Evolutionary conservation across 805 yeast species (phyloP).

Genomic region (Grigorovia yakushimaensis): DNA sequence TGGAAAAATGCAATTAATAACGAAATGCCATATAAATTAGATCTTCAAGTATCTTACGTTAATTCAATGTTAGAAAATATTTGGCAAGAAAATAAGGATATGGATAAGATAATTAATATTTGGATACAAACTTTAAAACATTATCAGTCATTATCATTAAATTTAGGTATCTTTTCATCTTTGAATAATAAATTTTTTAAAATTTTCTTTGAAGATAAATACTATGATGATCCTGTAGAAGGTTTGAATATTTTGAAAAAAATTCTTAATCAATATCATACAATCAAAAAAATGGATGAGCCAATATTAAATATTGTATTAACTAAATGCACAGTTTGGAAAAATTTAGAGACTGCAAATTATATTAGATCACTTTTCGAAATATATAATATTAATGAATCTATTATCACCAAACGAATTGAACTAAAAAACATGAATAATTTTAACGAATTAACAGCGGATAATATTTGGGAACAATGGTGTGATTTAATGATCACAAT

Average conservation of each 20-base stretch:
- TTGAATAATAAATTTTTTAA: slow-evolving; percentile 56
- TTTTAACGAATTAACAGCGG: slow-evolving; percentile 30
- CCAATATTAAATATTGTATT: slow-evolving; percentile 65
- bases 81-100: slow-evolving; percentile 42
- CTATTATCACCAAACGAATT: slow-evolving; percentile 62
- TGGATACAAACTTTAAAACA: slow-evolving; percentile 52
- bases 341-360: slow-evolving; percentile 46
- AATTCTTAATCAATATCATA: slow-evolving; percentile 41
- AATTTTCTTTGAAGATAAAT: slow-evolving; percentile 47
- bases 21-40: slow-evolving; percentile 60
- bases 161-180: slow-evolving; percentile 58
- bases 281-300: slow-evolving; percentile 46
- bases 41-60: slow-evolving; percentile 59
- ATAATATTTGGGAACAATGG: slow-evolving; percentile 50
- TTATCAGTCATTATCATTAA: slow-evolving; percentile 39
- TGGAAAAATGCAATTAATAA: slow-evolving; percentile 56
- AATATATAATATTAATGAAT: slow-evolving; percentile 42
- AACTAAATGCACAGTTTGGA: slow-evolving; percentile 53
- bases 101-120: slow-evolving; percentile 42
- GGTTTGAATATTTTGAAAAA: slow-evolving; percentile 46
- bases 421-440: slow-evolving; percentile 57
- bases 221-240: slow-evolving; percentile 35
- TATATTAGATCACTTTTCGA: slow-evolving; percentile 48
- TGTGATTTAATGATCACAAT: slow-evolving; percentile 38
- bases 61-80: slow-evolving; percentile 50